Conservation (phyloP, 352 stramenopile genomes). For the Globisporangium paroecandrum region DNA sequence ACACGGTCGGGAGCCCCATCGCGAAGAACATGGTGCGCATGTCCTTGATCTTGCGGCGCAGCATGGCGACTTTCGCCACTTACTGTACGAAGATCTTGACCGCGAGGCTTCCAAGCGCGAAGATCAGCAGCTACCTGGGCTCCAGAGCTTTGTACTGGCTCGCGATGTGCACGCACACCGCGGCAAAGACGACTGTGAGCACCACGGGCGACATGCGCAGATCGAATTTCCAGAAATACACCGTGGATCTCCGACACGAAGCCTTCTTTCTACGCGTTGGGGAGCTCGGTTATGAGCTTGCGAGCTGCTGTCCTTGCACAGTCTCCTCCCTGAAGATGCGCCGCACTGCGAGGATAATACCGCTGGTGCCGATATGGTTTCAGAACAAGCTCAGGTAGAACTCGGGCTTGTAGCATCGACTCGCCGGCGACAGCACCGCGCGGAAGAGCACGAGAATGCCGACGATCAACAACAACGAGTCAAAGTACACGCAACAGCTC, state of each 20-base stretch:
- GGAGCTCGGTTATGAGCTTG: not conserved
- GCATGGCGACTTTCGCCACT: conserved; percentile 6
- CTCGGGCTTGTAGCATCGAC: not conserved
- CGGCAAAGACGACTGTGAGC: conserved; percentile 4
- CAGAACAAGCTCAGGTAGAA: conserved; percentile 7
- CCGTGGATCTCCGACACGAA: not conserved
- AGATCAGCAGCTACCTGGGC: not conserved
- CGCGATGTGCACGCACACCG: conserved; percentile 6
- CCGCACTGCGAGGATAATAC: not conserved
- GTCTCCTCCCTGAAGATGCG: not conserved
- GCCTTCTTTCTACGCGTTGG: not conserved
- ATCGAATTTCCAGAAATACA: not conserved
- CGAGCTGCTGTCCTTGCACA: conserved; percentile 1
- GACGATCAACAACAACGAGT: conserved; percentile 4
- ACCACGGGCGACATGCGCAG: not conserved
- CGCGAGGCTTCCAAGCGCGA: conserved; percentile 8
- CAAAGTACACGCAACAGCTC: not conserved
- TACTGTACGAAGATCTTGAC: conserved; percentile 14
- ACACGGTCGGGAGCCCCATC: conserved; percentile 17
- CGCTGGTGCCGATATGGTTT: conserved; percentile 3
- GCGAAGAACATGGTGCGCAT: conserved; percentile 16
- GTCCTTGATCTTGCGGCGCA: conserved; percentile 9
- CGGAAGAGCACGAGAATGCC: not conserved
- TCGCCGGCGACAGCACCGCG: not conserved
- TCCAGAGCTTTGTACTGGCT: conserved; percentile 1